A percentile compares a stretch with the other conserved stretches of the same genome.
These are phyloP conservation scores for Linum lewisii DNA, from an alignment of 345 rosid genomes.

Conservation along the genomic window DNA sequence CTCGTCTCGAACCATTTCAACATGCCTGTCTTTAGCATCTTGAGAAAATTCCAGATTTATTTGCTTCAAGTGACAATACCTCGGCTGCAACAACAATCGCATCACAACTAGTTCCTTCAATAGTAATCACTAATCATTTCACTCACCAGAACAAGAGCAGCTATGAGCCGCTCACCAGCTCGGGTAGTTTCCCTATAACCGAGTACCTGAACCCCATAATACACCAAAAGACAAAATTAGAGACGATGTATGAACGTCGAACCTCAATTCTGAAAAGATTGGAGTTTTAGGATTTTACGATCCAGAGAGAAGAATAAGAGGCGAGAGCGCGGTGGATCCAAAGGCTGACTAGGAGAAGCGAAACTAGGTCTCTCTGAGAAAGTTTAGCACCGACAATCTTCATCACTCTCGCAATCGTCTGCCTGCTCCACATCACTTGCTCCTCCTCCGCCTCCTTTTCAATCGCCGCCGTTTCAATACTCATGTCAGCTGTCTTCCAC, in stretches of 20 bases:
- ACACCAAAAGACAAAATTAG: slow-evolving; percentile 12
- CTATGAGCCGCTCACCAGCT: slow-evolving; percentile 62
- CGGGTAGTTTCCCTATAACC: slow-evolving; percentile 65
- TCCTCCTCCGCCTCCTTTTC: too few species aligned
- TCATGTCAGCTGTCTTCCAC: too few species aligned
- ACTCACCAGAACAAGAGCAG: slow-evolving; percentile 68
- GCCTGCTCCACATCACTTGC: too few species aligned
- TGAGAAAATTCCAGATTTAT: slow-evolving; percentile 81
- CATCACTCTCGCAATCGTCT: too few species aligned
- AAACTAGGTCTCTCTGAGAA: too few species aligned
- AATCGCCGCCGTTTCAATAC: too few species aligned
- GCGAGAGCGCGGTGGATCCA: too few species aligned
- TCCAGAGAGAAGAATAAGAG: too few species aligned
- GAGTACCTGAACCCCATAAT: slow-evolving; percentile 37
- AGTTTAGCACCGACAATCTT: too few species aligned
- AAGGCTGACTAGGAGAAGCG: too few species aligned
- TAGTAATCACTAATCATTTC: not conserved
- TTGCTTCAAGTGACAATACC: slow-evolving; percentile 57
- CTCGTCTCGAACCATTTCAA: slow-evolving; percentile 42
- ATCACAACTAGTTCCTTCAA: not conserved
- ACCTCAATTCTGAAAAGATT: too few species aligned
- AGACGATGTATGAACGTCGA: not conserved
- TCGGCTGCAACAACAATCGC: slow-evolving; percentile 35
- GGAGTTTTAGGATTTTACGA: too few species aligned
- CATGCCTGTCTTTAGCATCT: slow-evolving; percentile 63